These are phyloP conservation scores for Thalassiosira oceanica DNA, from an alignment of 352 stramenopile species.

Conservation along the genomic window DNA sequence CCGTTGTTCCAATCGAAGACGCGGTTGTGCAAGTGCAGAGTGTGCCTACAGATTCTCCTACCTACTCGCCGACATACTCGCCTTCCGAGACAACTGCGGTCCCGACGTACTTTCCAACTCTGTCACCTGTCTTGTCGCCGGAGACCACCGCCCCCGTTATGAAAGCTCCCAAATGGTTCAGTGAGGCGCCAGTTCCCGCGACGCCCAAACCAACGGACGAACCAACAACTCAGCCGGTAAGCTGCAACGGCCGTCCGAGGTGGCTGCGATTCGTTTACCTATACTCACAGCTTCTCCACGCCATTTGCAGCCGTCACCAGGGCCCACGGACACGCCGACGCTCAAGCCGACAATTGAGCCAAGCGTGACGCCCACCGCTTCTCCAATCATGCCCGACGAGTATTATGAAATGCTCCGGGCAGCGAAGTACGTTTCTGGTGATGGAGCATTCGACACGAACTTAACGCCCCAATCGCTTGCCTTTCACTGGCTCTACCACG, in stretches of 20 bases:
- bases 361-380: neutral
- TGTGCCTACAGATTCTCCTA: slow-evolving; percentile 12
- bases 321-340: neutral
- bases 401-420: slow-evolving; percentile 51
- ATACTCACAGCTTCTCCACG: too few species aligned
- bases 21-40: too few species aligned
- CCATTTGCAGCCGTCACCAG: neutral
- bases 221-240: too few species aligned
- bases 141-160: too few species aligned
- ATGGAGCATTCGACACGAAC: slow-evolving; percentile 10
- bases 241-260: neutral
- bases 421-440: slow-evolving; percentile 34
- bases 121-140: too few species aligned
- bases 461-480: slow-evolving; percentile 26
- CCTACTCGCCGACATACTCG: slow-evolving; percentile 17
- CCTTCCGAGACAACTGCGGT: neutral
- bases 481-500: slow-evolving; percentile 45
- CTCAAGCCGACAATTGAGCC: neutral
- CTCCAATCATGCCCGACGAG: slow-evolving; percentile 29
- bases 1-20: too few species aligned
- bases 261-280: neutral
- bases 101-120: too few species aligned
- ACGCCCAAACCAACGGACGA: neutral
- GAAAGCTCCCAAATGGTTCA: too few species aligned
- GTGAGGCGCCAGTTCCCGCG: too few species aligned